Percentiles rank a stretch among this genome's conserved stretches.
Conservation (phyloP, 2,329 filamentous ascomycete species). For the Cladosporium sp. region DNA sequence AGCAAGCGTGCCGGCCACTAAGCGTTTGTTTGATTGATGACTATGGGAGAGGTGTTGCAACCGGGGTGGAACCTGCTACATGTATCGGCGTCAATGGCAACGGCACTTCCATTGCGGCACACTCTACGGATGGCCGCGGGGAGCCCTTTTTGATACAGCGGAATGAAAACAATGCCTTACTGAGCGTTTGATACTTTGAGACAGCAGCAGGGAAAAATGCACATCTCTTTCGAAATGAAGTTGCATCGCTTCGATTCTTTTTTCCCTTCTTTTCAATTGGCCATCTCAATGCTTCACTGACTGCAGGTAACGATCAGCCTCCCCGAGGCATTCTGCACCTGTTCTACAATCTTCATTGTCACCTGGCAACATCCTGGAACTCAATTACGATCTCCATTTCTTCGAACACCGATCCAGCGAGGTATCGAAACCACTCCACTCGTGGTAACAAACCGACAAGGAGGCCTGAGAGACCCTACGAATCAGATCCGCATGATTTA, state of each 20-base stretch:
- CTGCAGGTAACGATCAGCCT: too few species aligned
- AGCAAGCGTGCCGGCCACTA: slow-evolving; percentile 75
- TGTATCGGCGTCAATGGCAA: slow-evolving; percentile 16
- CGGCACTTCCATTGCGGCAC: slow-evolving; percentile 1
- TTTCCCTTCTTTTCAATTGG: background rate
- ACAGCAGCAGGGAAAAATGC: slow-evolving; percentile 11
- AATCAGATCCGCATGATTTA: too few species aligned
- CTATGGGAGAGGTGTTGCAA: slow-evolving; percentile 15
- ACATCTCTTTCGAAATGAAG: slow-evolving; percentile 10
- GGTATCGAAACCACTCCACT: too few species aligned
- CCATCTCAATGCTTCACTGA: too few species aligned
- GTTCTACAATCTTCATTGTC: too few species aligned
- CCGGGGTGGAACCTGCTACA: slow-evolving; percentile 19
- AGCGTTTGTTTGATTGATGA: slow-evolving; percentile 31
- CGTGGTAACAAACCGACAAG: too few species aligned
- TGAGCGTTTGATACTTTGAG: slow-evolving; percentile 14
- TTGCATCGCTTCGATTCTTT: background rate
- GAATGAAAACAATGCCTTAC: slow-evolving; percentile 9
- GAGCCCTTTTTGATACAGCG: slow-evolving; percentile 12
- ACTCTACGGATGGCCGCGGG: slow-evolving; percentile 6
- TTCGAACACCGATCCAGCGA: too few species aligned
- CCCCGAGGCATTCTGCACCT: too few species aligned
- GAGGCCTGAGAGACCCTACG: too few species aligned
- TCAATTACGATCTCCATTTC: too few species aligned
- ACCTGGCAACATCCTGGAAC: too few species aligned